Evolutionary conservation across 129 eudicot species (phyloP), one percentile per base, ranked within the genome.

Genomic region (Smallanthus sonchifolius): DNA sequence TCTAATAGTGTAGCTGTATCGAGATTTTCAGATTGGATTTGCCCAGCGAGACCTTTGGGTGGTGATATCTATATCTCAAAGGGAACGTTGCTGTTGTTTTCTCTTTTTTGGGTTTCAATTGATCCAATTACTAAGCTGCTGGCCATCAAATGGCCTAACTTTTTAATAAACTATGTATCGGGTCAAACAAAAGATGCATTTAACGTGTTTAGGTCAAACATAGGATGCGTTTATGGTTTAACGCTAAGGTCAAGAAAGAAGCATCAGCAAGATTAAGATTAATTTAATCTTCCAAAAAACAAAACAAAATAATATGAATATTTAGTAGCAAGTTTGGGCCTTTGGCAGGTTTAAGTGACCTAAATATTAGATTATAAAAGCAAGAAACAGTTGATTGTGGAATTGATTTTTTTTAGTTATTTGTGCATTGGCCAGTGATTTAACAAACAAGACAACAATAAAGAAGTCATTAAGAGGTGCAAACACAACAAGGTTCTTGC

Each of bases 401-500:
- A 59, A 20, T 1, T 6, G 4, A 20, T 8, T 56, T 14, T 56
- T 14, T 17, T 52, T 52, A 52, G 28, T 32, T 17, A 17, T 52
- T 17, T 52, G 32, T 52, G 10, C 60, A 52, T 52, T 52, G 60
- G 30, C 60, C 30, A 16, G 30, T 49, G 56, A n/a, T 24, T 49
- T 15, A 49, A 49, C 17, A 6, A 59, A 30, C 65, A 30, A 59
- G 39, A 10, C 65, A 56, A 20, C 34, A 28, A 15, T 8, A 20
- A 62, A 15, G 64, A 47, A 37, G 64, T 55, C 16, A 0, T 16
- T 40, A 67, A 56, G 24, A 19, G 76, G 56, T 56, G 67, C 59
- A 73, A 75, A 32, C 16, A 64, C 80, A 65, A 65, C 35, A 38
- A 49, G 40, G 16, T 19, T 52, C 45, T 62, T 34, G 60, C 0